These are phyloP conservation scores for Achaetomium macrosporum DNA, from an alignment of 2,329 filamentous ascomycete genomes.

Conservation along the genomic window DNA sequence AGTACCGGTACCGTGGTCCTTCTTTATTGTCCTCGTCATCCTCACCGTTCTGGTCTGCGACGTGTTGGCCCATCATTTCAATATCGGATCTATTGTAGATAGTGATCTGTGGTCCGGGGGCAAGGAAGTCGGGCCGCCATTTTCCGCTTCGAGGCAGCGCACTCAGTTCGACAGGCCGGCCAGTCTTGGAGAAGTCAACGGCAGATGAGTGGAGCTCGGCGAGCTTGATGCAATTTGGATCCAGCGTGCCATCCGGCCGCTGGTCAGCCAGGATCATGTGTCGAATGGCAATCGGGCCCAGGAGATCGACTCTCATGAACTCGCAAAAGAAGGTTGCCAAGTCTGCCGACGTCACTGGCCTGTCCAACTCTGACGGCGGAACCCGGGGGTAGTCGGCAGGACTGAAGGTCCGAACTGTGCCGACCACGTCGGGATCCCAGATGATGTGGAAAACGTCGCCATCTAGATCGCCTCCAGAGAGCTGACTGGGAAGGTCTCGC, in stretches of 20 bases:
- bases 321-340: slow-evolving; percentile 78
- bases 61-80: slow-evolving; percentile 30
- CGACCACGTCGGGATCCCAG: slow-evolving; percentile 48
- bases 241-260: slow-evolving; percentile 42
- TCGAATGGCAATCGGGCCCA: slow-evolving; percentile 58
- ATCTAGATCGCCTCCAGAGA: slow-evolving; percentile 78
- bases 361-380: slow-evolving; percentile 50
- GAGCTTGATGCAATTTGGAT: slow-evolving; percentile 47
- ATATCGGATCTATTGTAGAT: slow-evolving; percentile 42
- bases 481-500: slow-evolving; percentile 70
- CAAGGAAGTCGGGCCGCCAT: slow-evolving; percentile 49
- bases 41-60: slow-evolving; percentile 26
- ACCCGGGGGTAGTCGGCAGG: slow-evolving; percentile 67
- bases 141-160: slow-evolving; percentile 36
- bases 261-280: slow-evolving; percentile 63
- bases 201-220: slow-evolving; percentile 63
- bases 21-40: slow-evolving; percentile 43
- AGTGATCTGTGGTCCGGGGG: slow-evolving; percentile 40
- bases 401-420: slow-evolving; percentile 39
- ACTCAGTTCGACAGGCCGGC: slow-evolving; percentile 48
- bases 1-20: slow-evolving; percentile 49
- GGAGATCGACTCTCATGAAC: slow-evolving; percentile 63
- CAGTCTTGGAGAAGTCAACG: slow-evolving; percentile 73
- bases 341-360: slow-evolving; percentile 54
- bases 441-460: slow-evolving; percentile 79